Evolutionary conservation across 306 rosid genomes (phyloP), one percentile per base, ranked within the genome.

Genomic region (Ochetophila trinervis): DNA sequence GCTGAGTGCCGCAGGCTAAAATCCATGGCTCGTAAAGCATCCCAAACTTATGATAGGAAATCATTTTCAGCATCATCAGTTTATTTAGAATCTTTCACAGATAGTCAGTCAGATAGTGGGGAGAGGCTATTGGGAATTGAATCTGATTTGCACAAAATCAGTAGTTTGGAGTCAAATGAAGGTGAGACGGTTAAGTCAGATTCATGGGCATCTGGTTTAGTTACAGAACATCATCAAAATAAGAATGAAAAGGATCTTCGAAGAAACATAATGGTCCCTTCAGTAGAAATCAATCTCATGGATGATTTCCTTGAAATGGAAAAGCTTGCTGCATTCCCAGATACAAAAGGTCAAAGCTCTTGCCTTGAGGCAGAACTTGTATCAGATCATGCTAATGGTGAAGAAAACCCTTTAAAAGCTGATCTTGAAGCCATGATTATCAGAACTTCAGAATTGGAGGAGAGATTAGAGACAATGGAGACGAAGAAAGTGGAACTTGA

Each of bases 261-360:
- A 48, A 77, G 74, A 66, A 72, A 50, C 55, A 62, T 17, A 47
- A 72, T 55, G 68, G 86, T 50, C 49, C 79, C 88, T 74, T 78
- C 88, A 15, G 68, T 52, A 9, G 91, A 83, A 66, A 87, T 89
- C 81, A 71, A 79, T 76, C 87, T 87, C 87, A 87, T 90, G 96
- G 96, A 90, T 67, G 96, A 90, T 74, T 90, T 90, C 75, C 89
- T 87, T 59, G 96, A 90, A 80, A 90, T 90, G 96, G 96, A 90
- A 76, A 85, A 67, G 77, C 83, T 90, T 58, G 95, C 79, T 63
- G 86, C 95, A 32, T 75, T 81, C 69, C 85, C 84, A 10, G 86
- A 73, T 60, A 24, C 48, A 53, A 76, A 65, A 78, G 74, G 69
- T 58, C 66, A 69, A 65, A 84, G 78, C 66, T 57, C 22, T 73